Percentiles rank a stretch among this genome's conserved stretches.
These are phyloP conservation scores for Mycena indigotica DNA, from an alignment of 768 basidiomycete genomes.

Conservation along the genomic window DNA sequence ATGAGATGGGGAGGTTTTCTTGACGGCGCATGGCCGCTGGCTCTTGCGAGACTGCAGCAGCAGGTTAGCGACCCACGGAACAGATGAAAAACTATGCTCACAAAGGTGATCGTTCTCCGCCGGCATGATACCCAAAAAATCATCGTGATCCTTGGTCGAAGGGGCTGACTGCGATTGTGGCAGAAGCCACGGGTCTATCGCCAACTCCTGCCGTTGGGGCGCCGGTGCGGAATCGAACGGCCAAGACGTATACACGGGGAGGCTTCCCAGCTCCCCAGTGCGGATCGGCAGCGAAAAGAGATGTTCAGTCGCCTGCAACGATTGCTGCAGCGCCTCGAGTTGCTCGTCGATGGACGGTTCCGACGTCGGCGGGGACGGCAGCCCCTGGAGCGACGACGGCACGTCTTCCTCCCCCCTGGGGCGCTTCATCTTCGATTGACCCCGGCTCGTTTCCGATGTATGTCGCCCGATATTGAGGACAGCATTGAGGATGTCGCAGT, in stretches of 20 bases:
- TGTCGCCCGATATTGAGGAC: slow-evolving; percentile 11
- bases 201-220: not conserved
- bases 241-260: slow-evolving; percentile 8
- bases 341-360: not conserved
- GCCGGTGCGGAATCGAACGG: not conserved
- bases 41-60: too few species aligned
- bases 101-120: too few species aligned
- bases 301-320: slow-evolving; percentile 4
- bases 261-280: slow-evolving; percentile 11
- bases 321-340: not conserved
- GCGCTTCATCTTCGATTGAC: slow-evolving; percentile 1
- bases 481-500: slow-evolving; percentile 12
- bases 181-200: not conserved
- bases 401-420: not conserved
- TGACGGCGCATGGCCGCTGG: too few species aligned
- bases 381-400: not conserved
- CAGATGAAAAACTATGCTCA: too few species aligned
- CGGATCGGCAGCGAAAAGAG: slow-evolving; percentile 10
- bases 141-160: not conserved
- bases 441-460: not conserved
- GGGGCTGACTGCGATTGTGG: not conserved
- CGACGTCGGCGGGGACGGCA: not conserved
- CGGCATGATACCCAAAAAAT: too few species aligned
- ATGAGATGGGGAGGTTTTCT: too few species aligned
- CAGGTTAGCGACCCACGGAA: too few species aligned